Conservation (phyloP, 139 green algal species). For the Zygnema cylindricum region DNA sequence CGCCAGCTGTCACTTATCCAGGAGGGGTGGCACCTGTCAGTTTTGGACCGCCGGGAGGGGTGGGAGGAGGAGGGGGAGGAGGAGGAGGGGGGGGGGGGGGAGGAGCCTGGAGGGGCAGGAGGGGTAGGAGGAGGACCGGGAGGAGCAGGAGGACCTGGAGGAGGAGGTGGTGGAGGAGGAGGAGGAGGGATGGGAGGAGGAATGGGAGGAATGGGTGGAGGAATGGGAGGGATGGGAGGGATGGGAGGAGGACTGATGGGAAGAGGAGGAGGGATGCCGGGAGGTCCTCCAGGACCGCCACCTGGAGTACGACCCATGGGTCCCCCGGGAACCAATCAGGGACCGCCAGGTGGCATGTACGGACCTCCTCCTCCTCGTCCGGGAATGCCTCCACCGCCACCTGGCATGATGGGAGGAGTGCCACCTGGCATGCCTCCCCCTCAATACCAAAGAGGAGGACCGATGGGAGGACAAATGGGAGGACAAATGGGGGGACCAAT, state of each 20-base stretch:
- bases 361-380: conserved; percentile 54
- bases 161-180: too few species aligned
- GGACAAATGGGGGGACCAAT: conserved; percentile 3
- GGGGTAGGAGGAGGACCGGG: conserved; percentile 10
- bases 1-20: conserved; percentile 52
- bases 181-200: neutral
- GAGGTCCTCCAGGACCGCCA: conserved; percentile 28
- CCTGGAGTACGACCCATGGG: conserved; percentile 69
- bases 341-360: conserved; percentile 45
- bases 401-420: conserved; percentile 21
- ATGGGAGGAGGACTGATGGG: too few species aligned
- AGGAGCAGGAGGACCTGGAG: neutral
- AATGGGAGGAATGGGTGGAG: too few species aligned
- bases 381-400: conserved; percentile 54
- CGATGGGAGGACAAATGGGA: neutral
- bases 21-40: conserved; percentile 29
- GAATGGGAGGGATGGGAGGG: too few species aligned
- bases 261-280: conserved; percentile 1
- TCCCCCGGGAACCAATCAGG: conserved; percentile 55
- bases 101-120: too few species aligned
- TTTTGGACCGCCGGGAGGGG: conserved; percentile 35
- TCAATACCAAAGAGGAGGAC: neutral
- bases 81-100: conserved; percentile 6
- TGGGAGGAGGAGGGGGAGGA: neutral
- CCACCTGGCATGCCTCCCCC: conserved; percentile 11